Percentiles rank a stretch among this genome's conserved stretches.
These are phyloP conservation scores for Ganoderma sinense DNA, from an alignment of 1,284 basidiomycete genomes.

Conservation along the genomic window DNA sequence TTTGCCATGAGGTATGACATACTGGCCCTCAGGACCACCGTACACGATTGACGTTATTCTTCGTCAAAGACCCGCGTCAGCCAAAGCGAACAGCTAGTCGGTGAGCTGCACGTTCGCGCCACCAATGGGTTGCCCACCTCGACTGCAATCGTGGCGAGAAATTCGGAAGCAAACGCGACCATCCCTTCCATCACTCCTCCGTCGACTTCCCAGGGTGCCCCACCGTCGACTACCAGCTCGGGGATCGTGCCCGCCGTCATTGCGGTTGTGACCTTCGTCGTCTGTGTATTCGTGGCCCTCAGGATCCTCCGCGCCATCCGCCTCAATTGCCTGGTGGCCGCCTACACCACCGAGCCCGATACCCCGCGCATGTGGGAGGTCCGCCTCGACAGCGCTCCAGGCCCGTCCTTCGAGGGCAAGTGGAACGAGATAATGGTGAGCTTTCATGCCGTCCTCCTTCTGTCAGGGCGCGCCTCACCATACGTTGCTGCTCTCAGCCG, in stretches of 20 bases:
- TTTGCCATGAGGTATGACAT: background rate
- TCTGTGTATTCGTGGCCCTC: conserved; percentile 2
- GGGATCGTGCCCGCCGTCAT: conserved; percentile 9
- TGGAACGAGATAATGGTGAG: conserved; percentile 19
- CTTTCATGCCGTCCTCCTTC: background rate
- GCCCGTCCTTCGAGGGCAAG: background rate
- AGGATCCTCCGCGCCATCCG: background rate
- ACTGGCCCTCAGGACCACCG: background rate
- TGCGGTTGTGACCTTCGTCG: conserved; percentile 11
- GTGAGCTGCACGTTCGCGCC: too few species aligned
- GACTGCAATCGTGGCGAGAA: background rate
- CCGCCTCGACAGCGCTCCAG: background rate
- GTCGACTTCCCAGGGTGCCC: too few species aligned
- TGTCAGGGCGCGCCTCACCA: background rate
- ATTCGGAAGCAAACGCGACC: background rate
- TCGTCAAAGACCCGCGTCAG: background rate
- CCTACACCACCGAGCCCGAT: background rate
- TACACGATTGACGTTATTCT: background rate
- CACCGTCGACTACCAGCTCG: background rate
- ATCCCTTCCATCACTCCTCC: background rate
- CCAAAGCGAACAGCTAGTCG: background rate
- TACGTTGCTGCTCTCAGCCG: background rate
- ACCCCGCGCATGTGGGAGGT: conserved; percentile 21
- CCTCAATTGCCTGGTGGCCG: background rate
- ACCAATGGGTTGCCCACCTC: background rate